Conservation (phyloP, 139 green algal genomes). For the Haematococcus lacustris region DNA sequence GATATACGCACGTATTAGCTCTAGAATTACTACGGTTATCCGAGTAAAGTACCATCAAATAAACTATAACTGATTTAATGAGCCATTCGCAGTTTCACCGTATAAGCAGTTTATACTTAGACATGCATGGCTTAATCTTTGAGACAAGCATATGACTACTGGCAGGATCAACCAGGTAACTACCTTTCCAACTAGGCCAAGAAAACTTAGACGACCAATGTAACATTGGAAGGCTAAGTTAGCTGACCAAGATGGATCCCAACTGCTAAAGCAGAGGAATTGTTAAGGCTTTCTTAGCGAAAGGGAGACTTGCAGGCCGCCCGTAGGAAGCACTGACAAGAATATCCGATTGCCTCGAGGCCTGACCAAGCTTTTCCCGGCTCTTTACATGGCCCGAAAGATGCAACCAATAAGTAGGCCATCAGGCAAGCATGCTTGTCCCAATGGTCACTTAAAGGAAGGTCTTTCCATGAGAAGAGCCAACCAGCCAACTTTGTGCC, state of each 20-base stretch:
- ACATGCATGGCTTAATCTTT: slow-evolving; percentile 99
- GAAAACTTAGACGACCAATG: not conserved
- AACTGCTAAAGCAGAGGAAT: slow-evolving; percentile 5
- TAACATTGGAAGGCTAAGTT: not conserved
- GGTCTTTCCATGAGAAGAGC: not conserved
- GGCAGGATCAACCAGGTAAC: slow-evolving; percentile 94
- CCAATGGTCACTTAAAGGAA: too few relatives aligned
- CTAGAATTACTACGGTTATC: slow-evolving; percentile 88
- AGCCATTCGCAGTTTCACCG: slow-evolving; percentile 99
- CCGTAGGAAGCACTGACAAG: not conserved
- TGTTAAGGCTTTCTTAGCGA: slow-evolving; percentile 4
- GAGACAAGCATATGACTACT: slow-evolving; percentile 98
- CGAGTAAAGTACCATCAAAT: slow-evolving; percentile 97
- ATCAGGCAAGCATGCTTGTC: too few relatives aligned
- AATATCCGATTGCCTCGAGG: slow-evolving; percentile 19
- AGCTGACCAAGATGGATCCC: not conserved
- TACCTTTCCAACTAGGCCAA: slow-evolving; percentile 34
- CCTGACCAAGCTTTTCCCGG: slow-evolving; percentile 21
- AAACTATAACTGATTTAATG: slow-evolving; percentile 99
- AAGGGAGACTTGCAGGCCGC: slow-evolving; percentile 4
- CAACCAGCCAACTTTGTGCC: slow-evolving; percentile 21
- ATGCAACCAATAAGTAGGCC: not conserved
- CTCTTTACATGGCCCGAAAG: slow-evolving; percentile 26
- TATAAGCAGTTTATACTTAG: slow-evolving; percentile 99
- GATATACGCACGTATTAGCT: slow-evolving; percentile 90